These are phyloP conservation scores for Cicer cuneatum DNA, from an alignment of 306 rosid species.

Conservation along the genomic window DNA sequence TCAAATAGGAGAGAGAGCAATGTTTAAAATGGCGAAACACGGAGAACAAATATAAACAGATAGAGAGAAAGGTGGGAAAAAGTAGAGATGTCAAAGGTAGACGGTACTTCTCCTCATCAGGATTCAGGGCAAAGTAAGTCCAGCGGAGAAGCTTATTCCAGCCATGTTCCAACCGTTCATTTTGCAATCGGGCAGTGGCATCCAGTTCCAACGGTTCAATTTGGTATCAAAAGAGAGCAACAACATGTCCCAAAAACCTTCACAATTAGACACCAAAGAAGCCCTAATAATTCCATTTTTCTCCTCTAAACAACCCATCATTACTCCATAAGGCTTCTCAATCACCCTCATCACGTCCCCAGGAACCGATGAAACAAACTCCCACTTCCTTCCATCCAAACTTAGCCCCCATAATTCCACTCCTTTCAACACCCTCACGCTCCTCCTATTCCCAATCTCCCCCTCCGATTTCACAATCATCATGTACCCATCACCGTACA, in stretches of 20 bases:
- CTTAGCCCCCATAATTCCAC: constrained; percentile 66
- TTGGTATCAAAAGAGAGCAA: constrained; percentile 54
- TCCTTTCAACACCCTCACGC: constrained; percentile 46
- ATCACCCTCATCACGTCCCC: constrained; percentile 43
- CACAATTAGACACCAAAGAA: constrained; percentile 60
- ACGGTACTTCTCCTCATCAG: neutral
- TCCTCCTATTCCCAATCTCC: neutral
- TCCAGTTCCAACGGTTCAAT: constrained; percentile 51
- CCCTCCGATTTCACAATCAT: constrained; percentile 60
- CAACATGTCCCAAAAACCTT: constrained; percentile 62
- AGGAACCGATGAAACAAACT: constrained; percentile 47
- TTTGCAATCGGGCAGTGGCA: constrained; percentile 63
- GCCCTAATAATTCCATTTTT: constrained; percentile 52
- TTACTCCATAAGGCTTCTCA: constrained; percentile 60
- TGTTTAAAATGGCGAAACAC: too few species aligned
- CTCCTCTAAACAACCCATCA: constrained; percentile 73
- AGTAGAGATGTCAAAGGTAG: too few species aligned
- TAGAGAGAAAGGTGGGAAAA: too few species aligned
- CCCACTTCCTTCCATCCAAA: constrained; percentile 53
- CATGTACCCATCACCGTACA: constrained; percentile 74
- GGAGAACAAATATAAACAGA: too few species aligned
- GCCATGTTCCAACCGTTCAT: constrained; percentile 73
- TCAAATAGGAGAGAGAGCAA: too few species aligned
- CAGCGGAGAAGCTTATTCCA: constrained; percentile 67
- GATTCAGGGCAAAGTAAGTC: constrained; percentile 53